phyloP scores from a whole-genome alignment of 2,329 filamentous ascomycete species.

The Nemania bipapillata region DNA sequence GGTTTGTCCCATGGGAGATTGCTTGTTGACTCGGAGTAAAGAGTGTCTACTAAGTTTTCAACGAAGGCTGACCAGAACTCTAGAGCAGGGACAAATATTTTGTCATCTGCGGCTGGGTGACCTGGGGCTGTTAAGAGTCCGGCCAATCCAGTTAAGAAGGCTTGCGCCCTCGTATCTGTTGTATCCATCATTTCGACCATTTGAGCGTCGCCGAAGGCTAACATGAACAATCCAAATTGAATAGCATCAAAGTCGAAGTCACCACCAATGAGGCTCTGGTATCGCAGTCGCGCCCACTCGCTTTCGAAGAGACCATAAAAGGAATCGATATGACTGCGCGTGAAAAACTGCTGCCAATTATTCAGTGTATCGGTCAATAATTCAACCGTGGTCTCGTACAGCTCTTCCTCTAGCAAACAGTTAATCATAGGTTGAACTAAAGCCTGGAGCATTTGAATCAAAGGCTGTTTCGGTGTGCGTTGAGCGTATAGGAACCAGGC shows the following conservation, averaged over 20 bases:
- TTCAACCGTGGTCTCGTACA: conserved; percentile 71
- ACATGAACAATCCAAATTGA: conserved; percentile 73
- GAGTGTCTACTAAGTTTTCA: conserved; percentile 71
- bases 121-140: conserved; percentile 74
- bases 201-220: conserved; percentile 75
- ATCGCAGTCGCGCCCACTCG: conserved; percentile 67
- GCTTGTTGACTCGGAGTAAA: conserved; percentile 62
- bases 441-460: conserved; percentile 68
- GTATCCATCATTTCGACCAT: conserved; percentile 68
- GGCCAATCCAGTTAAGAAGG: conserved; percentile 68
- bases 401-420: conserved; percentile 67
- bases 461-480: conserved; percentile 65
- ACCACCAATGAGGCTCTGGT: conserved; percentile 65
- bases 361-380: conserved; percentile 72
- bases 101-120: conserved; percentile 76
- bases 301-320: conserved; percentile 70
- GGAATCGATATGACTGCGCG: conserved; percentile 65
- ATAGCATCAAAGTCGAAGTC: conserved; percentile 72
- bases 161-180: conserved; percentile 61
- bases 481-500: conserved; percentile 81
- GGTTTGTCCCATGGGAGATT: conserved; percentile 66
- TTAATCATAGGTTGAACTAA: conserved; percentile 70
- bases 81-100: conserved; percentile 76
- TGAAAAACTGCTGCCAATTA: conserved; percentile 73
- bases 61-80: conserved; percentile 86